Base-by-base conservation (phyloP, 257 asterid genomes). In the Cynanchum wilfordii region DNA sequence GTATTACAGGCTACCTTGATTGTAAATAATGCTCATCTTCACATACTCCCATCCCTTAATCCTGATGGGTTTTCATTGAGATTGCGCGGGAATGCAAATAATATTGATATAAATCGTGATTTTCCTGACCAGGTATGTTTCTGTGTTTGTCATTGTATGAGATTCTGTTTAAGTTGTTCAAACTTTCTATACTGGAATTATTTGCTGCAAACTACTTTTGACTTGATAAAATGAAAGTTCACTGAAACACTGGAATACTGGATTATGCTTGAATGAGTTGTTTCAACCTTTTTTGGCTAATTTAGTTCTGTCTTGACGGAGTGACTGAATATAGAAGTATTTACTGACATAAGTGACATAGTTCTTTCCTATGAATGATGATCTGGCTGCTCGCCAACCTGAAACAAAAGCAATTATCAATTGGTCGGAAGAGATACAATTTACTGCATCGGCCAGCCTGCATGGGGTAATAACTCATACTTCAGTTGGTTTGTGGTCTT, bases 331-430 rank as follows among this genome's bases (percentile, higher is more conserved):
- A 75, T 78, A 73, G 67, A 79, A 72, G 50, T 71, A 77, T 81
- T 85, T 72, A 81, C 89, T 91, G 85, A 85, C 87, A 78, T 83
- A 80, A 71, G 82, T 89, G 91, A 78, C 89, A 75, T 82, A 94
- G 99, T 94, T 94, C 90, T 91, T 89, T 91, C 89, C 82, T 82
- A 85, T 80, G 89, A 93, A 93, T 85, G 89, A 87, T 81, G 96
- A 91, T 84, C 73, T 82, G 86, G 93, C 82, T 74, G 68, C 73
- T 60, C 89, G 93, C 66, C 99, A 94, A 88, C 96, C 95, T 70
- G 99, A 94, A 88, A 91, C 99, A 69, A 89, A 87, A 91, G 97
- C 99, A 75, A 84, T 94, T 80, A 87, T 94, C 95, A 78, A 71
- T 64, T 94, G 98, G 98, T 74, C 76, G 89, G 88, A 82, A 70